Percentiles rank a stretch among this genome's conserved stretches.
Evolutionary conservation across 2,329 filamentous ascomycete species (phyloP).

Genomic region (Fusarium ambrosium): DNA sequence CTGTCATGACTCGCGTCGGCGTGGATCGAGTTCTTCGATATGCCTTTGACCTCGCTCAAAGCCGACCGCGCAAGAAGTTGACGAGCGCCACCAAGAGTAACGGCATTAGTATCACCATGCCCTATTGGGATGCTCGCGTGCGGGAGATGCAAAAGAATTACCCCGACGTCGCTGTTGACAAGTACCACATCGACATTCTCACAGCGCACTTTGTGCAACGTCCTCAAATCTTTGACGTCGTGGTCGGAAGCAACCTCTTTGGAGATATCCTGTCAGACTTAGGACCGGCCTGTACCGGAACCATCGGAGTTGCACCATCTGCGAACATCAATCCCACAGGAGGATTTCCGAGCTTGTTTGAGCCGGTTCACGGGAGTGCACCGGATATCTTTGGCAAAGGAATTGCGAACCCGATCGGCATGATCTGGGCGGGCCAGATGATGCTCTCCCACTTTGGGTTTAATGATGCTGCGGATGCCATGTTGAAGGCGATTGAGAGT

Average conservation of each 20-base stretch:
- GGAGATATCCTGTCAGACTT: constrained; percentile 80
- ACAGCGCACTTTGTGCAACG: constrained; percentile 74
- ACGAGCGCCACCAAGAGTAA: constrained; percentile 78
- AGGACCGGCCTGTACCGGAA: constrained; percentile 77
- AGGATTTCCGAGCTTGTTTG: constrained; percentile 68
- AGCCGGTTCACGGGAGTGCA: constrained; percentile 78
- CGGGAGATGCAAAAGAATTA: constrained; percentile 67
- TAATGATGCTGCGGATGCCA: constrained; percentile 60
- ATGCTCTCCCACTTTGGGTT: constrained; percentile 57
- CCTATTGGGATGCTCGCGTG: constrained; percentile 75
- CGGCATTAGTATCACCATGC: constrained; percentile 76
- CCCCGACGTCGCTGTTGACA: constrained; percentile 71
- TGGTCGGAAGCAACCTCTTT: constrained; percentile 73
- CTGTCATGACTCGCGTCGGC: constrained; percentile 72
- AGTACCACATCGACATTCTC: constrained; percentile 77
- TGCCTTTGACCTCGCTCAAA: constrained; percentile 73
- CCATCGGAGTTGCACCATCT: constrained; percentile 80
- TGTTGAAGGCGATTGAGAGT: constrained; percentile 72
- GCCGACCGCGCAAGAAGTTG: constrained; percentile 69
- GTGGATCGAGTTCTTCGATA: constrained; percentile 74
- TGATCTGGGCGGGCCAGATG: constrained; percentile 79
- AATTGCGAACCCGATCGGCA: constrained; percentile 80
- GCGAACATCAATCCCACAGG: constrained; percentile 74
- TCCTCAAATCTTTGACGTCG: constrained; percentile 71
- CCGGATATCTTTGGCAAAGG: constrained; percentile 81